These are phyloP conservation scores for Eragrostis curvula DNA, from an alignment of 176 grass and related monocot species.

Conservation along the genomic window DNA sequence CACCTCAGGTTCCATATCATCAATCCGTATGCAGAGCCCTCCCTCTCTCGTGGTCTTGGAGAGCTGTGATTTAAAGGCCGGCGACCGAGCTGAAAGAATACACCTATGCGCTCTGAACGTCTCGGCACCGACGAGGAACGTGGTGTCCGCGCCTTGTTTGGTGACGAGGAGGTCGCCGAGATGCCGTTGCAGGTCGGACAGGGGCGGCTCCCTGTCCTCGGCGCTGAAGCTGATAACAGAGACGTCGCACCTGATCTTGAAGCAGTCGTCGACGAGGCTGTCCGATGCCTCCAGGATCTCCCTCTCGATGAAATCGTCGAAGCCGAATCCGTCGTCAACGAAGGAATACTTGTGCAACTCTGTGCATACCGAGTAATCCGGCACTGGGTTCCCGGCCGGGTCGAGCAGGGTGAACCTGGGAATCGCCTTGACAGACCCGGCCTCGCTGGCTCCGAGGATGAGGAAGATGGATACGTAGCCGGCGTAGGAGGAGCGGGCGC, in stretches of 20 bases:
- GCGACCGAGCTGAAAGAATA: not conserved
- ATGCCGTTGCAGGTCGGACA: not conserved
- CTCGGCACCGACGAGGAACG: not conserved
- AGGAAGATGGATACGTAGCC: not conserved
- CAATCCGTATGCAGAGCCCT: not conserved
- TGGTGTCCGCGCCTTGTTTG: not conserved
- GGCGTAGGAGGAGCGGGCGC: not conserved
- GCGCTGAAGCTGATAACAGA: too few relatives aligned
- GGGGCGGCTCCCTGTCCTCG: not conserved
- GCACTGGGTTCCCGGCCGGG: not conserved
- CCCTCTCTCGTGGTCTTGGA: too few relatives aligned
- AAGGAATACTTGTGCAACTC: not conserved
- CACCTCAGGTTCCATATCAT: not conserved
- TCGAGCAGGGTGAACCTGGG: not conserved
- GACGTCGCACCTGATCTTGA: not conserved
- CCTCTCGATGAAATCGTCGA: not conserved
- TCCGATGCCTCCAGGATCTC: not conserved
- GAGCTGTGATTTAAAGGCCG: not conserved
- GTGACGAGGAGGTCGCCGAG: not conserved
- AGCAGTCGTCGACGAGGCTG: not conserved
- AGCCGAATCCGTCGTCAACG: not conserved
- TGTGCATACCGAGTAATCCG: not conserved
- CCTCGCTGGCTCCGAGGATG: not conserved
- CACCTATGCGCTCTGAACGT: not conserved
- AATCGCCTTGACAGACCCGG: not conserved